These are phyloP conservation scores for Circinella umbellata DNA, from an alignment of 371 early-diverging fungal species.

Conservation along the genomic window DNA sequence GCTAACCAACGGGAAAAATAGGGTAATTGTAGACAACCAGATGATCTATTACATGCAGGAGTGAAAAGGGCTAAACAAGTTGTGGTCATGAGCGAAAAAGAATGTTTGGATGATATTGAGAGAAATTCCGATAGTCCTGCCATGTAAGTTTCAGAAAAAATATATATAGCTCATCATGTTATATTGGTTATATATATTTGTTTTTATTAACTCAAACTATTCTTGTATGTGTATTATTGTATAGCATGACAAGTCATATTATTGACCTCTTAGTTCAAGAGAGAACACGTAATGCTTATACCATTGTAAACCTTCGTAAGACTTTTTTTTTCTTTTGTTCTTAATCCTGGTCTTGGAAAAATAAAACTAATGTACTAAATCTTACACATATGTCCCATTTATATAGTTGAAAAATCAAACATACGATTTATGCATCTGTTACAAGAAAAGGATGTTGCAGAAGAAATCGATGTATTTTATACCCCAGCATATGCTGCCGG, in stretches of 20 bases:
- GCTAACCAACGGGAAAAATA: constrained; percentile 6
- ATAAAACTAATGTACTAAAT: neutral
- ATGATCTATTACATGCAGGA: constrained; percentile 63
- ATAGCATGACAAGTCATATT: constrained; percentile 46
- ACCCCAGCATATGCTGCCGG: constrained; percentile 58
- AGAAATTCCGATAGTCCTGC: constrained; percentile 51
- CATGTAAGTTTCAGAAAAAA: constrained; percentile 34
- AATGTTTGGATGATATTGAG: constrained; percentile 41
- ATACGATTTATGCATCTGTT: constrained; percentile 53
- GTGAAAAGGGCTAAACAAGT: constrained; percentile 60
- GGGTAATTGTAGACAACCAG: constrained; percentile 63
- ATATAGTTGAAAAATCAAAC: constrained; percentile 48
- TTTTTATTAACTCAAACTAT: too few species aligned
- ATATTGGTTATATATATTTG: neutral
- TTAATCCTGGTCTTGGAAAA: neutral
- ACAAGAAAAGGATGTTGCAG: constrained; percentile 42
- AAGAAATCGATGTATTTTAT: constrained; percentile 40
- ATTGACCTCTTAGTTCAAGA: constrained; percentile 35
- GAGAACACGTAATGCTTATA: constrained; percentile 27
- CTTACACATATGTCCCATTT: too few species aligned
- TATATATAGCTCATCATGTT: neutral
- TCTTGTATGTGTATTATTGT: neutral
- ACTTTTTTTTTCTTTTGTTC: neutral
- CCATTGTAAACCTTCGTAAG: constrained; percentile 40
- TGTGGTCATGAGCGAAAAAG: constrained; percentile 61